Conservation (phyloP, 495 filamentous ascomycete species). For the Aspergillus sparsus region DNA sequence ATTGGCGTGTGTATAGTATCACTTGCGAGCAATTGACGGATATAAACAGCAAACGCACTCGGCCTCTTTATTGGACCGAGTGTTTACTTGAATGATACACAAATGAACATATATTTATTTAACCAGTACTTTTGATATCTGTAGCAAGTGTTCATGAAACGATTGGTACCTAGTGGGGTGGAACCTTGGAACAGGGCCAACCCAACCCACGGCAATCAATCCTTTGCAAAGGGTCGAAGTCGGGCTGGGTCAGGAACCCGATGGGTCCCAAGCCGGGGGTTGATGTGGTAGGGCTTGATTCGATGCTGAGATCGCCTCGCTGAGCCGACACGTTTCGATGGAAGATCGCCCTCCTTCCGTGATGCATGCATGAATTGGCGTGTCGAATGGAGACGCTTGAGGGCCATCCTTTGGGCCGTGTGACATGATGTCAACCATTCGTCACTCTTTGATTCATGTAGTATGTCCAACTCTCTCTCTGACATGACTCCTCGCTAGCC, state of each 20-base stretch:
- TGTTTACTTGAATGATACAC: not conserved
- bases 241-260: conserved; percentile 18
- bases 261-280: conserved; percentile 7
- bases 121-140: not conserved
- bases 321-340: conserved; percentile 1
- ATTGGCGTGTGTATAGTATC: conserved; percentile 3
- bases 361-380: conserved; percentile 8
- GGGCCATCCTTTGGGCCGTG: conserved; percentile 1
- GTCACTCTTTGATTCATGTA: not conserved
- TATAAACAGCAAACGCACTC: not conserved
- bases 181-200: conserved; percentile 12
- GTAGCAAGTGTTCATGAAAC: not conserved
- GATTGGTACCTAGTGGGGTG: not conserved
- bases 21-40: not conserved
- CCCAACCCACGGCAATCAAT: not conserved
- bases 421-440: conserved; percentile 1
- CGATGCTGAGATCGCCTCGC: conserved; percentile 10
- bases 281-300: conserved; percentile 15
- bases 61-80: too few species aligned
- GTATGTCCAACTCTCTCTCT: not conserved
- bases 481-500: too few species aligned
- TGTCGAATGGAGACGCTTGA: not conserved
- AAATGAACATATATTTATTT: not conserved
- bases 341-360: conserved; percentile 5
- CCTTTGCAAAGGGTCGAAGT: not conserved